Evolutionary conservation across 2,329 filamentous ascomycete species (phyloP).

Genomic region (Penicillium frequentans): DNA sequence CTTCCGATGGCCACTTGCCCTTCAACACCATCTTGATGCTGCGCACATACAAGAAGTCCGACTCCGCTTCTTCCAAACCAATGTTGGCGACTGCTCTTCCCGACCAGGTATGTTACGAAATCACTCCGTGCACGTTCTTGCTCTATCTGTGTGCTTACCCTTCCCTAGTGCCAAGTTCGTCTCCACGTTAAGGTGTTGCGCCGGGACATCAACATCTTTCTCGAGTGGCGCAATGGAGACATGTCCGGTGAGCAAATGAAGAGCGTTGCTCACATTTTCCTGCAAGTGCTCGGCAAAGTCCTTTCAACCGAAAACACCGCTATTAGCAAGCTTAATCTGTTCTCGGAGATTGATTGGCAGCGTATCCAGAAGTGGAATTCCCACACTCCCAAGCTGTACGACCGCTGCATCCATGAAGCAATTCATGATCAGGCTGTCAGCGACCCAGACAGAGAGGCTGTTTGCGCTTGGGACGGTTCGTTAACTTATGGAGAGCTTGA

Average conservation of each 20-base stretch:
- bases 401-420: constrained; percentile 41
- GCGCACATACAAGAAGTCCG: constrained; percentile 27
- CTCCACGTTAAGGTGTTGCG: constrained; percentile 37
- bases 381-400: constrained; percentile 40
- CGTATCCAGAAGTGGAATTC: constrained; percentile 57
- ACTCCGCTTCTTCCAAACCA: constrained; percentile 22
- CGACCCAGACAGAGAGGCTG: constrained; percentile 32
- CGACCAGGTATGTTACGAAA: constrained; percentile 29
- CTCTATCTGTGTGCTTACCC: neutral
- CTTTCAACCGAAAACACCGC: constrained; percentile 44
- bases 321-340: constrained; percentile 53
- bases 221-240: constrained; percentile 41
- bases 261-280: constrained; percentile 55
- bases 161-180: constrained; percentile 34
- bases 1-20: constrained; percentile 22
- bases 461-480: constrained; percentile 42
- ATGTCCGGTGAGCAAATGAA: constrained; percentile 39
- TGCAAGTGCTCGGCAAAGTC: constrained; percentile 52
- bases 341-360: constrained; percentile 56
- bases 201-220: constrained; percentile 36
- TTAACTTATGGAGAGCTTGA: constrained; percentile 41
- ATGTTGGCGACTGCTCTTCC: constrained; percentile 31
- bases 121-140: too few relatives aligned
- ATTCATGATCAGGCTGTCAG: constrained; percentile 40
- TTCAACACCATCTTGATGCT: constrained; percentile 41